Evolutionary conservation across 768 basidiomycete species (phyloP), one percentile per base, ranked within the genome.

Genomic region (Lactifluus echinatus): DNA sequence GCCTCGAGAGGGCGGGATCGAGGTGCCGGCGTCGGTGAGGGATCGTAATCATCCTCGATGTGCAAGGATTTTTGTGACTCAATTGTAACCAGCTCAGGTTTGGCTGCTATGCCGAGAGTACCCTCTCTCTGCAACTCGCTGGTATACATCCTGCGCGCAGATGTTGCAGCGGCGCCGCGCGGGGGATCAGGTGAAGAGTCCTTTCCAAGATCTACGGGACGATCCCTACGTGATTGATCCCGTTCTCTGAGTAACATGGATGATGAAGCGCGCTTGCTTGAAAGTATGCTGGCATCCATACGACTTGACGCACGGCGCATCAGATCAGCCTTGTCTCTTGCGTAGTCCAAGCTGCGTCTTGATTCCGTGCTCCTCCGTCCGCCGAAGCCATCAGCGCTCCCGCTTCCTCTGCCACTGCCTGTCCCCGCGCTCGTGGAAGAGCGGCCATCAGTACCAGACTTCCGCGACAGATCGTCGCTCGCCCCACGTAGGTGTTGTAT

Each of bases 81-180:
- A 19, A 64, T 60, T 8, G 60, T 63, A 8, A 40, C 51, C 24
- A 43, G 63, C 50, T 23, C 60, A 5, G 51, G 51, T 50, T 55
- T 65, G 37, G 62, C 50, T 21, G 59, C 60, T 33, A 57, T 64
- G 29, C 57, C 65, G 3, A 67, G 69, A 12, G 59, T 59, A 43
- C 76, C 73, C 62, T 79, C 78, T 23, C 79, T 72, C 37, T 79
- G 77, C 40, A 84, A 82, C 39, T 82, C 73, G 2, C 83, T 80
- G 0, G 79, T 73, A 60, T 83, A 79, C 40, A 85, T 66, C 40
- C 82, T 75, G 42, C 85, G 76, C 8, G 74, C 74, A 0, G 76
- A 69, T 33, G 72, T 64, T 36, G 36, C 21, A 12, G 23, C 23
- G 4, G 42, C 5, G 1, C 43, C 29, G 14, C 44, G 40, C 2